Evolutionary conservation across 1,284 basidiomycete species (phyloP).

Genomic region (Calocybe gambosa): DNA sequence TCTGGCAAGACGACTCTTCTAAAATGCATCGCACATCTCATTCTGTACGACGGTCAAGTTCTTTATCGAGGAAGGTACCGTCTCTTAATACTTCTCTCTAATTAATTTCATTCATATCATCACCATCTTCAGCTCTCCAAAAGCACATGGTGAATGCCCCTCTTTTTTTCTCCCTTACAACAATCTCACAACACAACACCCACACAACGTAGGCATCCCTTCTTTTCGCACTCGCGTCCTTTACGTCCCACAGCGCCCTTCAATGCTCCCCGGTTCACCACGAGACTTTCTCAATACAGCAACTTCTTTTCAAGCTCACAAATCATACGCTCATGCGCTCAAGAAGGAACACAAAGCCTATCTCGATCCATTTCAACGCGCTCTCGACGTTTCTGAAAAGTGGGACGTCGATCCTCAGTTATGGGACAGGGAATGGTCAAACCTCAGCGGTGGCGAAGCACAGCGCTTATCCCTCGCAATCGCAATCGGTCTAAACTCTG

Average conservation of each 20-base stretch:
- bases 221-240: slow-evolving; percentile 69
- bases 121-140: slow-evolving; percentile 12
- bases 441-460: slow-evolving; percentile 77
- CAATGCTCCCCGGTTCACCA: slow-evolving; percentile 76
- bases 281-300: slow-evolving; percentile 62
- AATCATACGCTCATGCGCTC: slow-evolving; percentile 12
- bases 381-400: slow-evolving; percentile 49
- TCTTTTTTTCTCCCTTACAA: neutral
- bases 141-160: slow-evolving; percentile 13
- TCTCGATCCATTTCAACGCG: slow-evolving; percentile 28
- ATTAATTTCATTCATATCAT: no score
- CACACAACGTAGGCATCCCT: slow-evolving; percentile 53
- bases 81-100: no score
- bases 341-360: slow-evolving; percentile 20
- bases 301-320: slow-evolving; percentile 51
- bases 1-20: slow-evolving; percentile 71
- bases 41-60: slow-evolving; percentile 64
- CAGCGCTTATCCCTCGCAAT: slow-evolving; percentile 77
- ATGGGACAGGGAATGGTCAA: slow-evolving; percentile 76
- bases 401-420: slow-evolving; percentile 67
- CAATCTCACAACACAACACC: neutral
- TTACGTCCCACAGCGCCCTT: slow-evolving; percentile 83
- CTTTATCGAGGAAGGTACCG: slow-evolving; percentile 66
- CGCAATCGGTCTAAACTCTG: slow-evolving; percentile 64
- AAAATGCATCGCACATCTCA: slow-evolving; percentile 78